A percentile compares a stretch with the other conserved stretches of the same genome.
Conservation (phyloP, 192 early-diverging fungal genomes). For the Mortierella alpina region DNA sequence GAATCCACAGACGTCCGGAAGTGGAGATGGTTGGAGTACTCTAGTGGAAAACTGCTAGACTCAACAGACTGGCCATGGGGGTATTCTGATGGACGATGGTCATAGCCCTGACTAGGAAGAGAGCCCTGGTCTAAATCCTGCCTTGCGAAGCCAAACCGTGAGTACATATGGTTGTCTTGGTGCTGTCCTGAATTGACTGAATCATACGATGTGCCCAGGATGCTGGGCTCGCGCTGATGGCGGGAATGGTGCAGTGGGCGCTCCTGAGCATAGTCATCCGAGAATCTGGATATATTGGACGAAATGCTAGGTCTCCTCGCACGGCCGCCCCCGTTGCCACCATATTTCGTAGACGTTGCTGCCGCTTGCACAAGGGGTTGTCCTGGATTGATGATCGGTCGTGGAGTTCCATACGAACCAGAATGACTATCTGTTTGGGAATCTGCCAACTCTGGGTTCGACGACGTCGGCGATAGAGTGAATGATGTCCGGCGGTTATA, state of each 20-base stretch:
- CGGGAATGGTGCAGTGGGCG: constrained; percentile 2
- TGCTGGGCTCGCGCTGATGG: constrained; percentile 26
- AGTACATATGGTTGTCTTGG: constrained; percentile 18
- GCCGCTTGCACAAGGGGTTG: background rate
- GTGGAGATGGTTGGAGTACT: background rate
- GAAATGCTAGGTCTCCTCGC: constrained; percentile 27
- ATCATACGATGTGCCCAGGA: constrained; percentile 40
- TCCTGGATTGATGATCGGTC: constrained; percentile 6
- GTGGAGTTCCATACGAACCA: constrained; percentile 39
- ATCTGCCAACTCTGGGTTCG: constrained; percentile 44
- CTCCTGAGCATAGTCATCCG: constrained; percentile 37
- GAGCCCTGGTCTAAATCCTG: constrained; percentile 25
- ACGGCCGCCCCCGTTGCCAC: constrained; percentile 1
- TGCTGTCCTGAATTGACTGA: constrained; percentile 31
- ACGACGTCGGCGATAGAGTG: constrained; percentile 48
- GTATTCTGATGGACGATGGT: background rate
- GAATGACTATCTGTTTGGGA: constrained; percentile 50
- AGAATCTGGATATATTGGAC: constrained; percentile 30
- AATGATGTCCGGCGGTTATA: constrained; percentile 35
- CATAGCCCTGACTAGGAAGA: constrained; percentile 24
- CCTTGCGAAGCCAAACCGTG: constrained; percentile 21
- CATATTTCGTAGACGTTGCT: constrained; percentile 12
- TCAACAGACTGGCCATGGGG: background rate
- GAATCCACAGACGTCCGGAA: constrained; percentile 21
- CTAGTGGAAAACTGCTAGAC: background rate